phyloP scores from a whole-genome alignment of 352 stramenopile genomes.

The Chrysophaeum taylorii region DNA sequence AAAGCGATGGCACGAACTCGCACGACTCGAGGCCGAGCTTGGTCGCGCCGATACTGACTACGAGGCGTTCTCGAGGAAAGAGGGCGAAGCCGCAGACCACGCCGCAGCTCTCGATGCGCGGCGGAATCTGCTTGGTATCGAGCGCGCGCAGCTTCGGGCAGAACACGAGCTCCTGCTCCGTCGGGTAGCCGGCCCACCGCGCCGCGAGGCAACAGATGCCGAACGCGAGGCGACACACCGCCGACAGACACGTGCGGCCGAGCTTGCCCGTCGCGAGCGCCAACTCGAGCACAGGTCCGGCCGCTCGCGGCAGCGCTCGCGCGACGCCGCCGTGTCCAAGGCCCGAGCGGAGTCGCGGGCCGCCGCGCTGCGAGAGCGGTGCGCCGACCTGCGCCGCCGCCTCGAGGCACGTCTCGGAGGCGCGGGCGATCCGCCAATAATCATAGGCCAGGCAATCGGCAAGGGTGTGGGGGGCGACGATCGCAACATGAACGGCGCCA shows the following conservation, averaged over 20 bases:
- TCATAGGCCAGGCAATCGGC: neutral
- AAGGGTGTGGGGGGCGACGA: too few relatives aligned
- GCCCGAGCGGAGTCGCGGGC: neutral
- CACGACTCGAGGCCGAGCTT: slow-evolving; percentile 1
- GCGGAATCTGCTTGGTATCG: neutral
- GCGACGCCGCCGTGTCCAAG: neutral
- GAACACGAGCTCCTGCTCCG: slow-evolving; percentile 17
- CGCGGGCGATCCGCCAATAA: neutral
- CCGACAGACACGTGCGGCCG: neutral
- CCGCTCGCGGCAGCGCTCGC: slow-evolving; percentile 5
- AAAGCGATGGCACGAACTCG: slow-evolving; percentile 13
- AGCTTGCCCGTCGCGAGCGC: neutral
- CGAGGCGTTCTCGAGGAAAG: neutral
- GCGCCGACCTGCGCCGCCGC: neutral
- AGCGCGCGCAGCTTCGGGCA: slow-evolving; percentile 8
- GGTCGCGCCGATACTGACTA: slow-evolving; percentile 10
- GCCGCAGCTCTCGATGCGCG: neutral
- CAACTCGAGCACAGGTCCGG: slow-evolving; percentile 3
- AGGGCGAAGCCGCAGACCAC: neutral
- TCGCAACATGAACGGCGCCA: neutral
- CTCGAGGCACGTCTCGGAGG: neutral
- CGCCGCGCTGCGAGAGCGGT: neutral
- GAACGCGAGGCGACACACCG: slow-evolving; percentile 5
- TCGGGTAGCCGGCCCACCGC: slow-evolving; percentile 13
- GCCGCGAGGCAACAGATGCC: slow-evolving; percentile 10